Conservation (phyloP, 139 green algal species). For the Marvania coccoides region DNA sequence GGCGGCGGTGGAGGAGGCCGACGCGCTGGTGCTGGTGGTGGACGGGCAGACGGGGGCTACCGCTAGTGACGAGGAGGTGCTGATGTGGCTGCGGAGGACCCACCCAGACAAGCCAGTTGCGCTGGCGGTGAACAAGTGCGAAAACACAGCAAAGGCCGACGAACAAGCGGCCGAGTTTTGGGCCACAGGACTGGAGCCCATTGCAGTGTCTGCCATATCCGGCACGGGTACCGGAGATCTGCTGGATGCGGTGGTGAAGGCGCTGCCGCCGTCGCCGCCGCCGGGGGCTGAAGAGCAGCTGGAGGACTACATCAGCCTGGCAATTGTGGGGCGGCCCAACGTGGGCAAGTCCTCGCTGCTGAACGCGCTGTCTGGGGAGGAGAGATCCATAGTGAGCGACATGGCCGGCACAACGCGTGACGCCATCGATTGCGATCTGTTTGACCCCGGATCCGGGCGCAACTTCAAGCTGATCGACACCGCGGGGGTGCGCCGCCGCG, state of each 20-base stretch:
- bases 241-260: not conserved
- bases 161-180: conserved; percentile 85
- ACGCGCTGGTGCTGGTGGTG: conserved; percentile 76
- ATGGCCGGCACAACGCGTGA: conserved; percentile 92
- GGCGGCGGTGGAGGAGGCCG: conserved; percentile 79
- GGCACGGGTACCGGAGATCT: conserved; percentile 33
- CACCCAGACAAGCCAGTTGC: conserved; percentile 71
- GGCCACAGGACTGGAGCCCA: conserved; percentile 68
- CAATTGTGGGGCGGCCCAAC: conserved; percentile 95
- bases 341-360: conserved; percentile 91
- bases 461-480: conserved; percentile 91
- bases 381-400: conserved; percentile 88
- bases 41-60: conserved; percentile 85
- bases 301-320: conserved; percentile 54
- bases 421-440: conserved; percentile 76
- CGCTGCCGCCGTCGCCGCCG: conserved; percentile 4
- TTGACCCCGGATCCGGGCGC: conserved; percentile 56
- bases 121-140: conserved; percentile 98
- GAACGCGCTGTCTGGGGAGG: conserved; percentile 77
- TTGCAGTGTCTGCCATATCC: conserved; percentile 84
- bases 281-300: not conserved
- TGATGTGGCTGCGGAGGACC: conserved; percentile 76
- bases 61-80: conserved; percentile 75
- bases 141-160: conserved; percentile 69
- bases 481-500: conserved; percentile 83